Percentiles rank a stretch among this genome's conserved stretches.
These are phyloP conservation scores for Hypoxylon trugodes DNA, from an alignment of 495 filamentous ascomycete genomes.

Conservation along the genomic window DNA sequence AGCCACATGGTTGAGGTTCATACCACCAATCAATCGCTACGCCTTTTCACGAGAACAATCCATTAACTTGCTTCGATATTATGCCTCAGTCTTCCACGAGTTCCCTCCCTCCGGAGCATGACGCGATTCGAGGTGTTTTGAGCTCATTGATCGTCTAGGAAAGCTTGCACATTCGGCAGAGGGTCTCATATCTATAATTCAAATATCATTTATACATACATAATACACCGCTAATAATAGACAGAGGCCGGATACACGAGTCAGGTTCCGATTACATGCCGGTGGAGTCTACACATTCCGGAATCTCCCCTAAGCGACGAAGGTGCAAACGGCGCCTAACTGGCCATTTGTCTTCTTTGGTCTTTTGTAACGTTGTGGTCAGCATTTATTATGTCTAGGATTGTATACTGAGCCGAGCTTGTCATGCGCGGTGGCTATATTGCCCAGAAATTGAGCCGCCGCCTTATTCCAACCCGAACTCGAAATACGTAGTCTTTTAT, in stretches of 20 bases:
- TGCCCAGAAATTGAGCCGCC: conserved; percentile 31
- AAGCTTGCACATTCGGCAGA: not conserved
- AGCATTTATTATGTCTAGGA: conserved; percentile 1
- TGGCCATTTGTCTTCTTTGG: not conserved
- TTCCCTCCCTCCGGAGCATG: conserved; percentile 1
- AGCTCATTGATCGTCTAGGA: conserved; percentile 7
- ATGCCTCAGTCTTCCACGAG: not conserved
- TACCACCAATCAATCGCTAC: not conserved
- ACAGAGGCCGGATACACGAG: not conserved
- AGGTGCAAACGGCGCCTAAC: not conserved
- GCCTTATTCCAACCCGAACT: conserved; percentile 18
- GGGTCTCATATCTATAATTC: not conserved
- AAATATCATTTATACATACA: not conserved
- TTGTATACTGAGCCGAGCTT: conserved; percentile 3
- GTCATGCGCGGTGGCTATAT: conserved; percentile 11
- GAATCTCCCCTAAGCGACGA: not conserved
- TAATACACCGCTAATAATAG: not conserved
- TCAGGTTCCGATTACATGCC: not conserved
- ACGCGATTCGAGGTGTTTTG: conserved; percentile 19
- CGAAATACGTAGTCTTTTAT: not conserved
- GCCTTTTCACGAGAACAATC: not conserved
- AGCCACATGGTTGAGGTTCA: conserved; percentile 18
- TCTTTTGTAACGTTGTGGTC: conserved; percentile 12
- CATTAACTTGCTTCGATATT: not conserved
- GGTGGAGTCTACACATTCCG: not conserved